Base-by-base conservation (phyloP, 768 basidiomycete species). In the Serendipita sp. region DNA sequence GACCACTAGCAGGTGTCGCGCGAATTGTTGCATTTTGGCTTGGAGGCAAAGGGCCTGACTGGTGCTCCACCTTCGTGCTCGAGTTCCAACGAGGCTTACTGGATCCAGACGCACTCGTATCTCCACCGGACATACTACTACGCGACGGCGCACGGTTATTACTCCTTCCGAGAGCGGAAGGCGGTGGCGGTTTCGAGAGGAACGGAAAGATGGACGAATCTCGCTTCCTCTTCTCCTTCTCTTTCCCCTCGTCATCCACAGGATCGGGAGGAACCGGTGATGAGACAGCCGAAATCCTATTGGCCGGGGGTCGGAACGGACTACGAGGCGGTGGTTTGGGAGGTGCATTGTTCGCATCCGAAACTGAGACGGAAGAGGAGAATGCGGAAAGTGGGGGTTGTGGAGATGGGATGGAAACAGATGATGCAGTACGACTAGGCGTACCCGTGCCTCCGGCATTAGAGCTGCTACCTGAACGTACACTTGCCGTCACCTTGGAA, bases 61-160 rank as follows among this genome's bases (percentile, higher is more conserved):
- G 84, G 17, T 74, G 66, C 51, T 82, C 76, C n/a, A 91, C 78
- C 68, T 77, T 88, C 1, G 88, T 90, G 3, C 88, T 91, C 66
- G 84, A 79, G 69, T 92, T 92, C 90, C 90, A 92, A 34, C 72
- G 75, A 64, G 82, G 82, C 66, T 80, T 79, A 34, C 66, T 53
- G 31, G 63, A 38, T 11, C 24, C 30, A 58, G 53, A 58, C 31
- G 53, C 22, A 28, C 53, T 58, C 9, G 53, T 22, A 34, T 58
- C 53, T n/a, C 53, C 53, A n/a, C 53, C 53, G 11, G 53, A 58
- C 30, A 58, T 24, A 34, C 53, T 58, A 7, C 1, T 33, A 9
- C 53, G 22, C n/a, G 53, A 58, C 11, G 53, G 53, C 11, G 53
- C 53, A n/a, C 53, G 53, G n/a, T 58, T 58, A 11, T 22, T 58